Evolutionary conservation across 2,329 filamentous ascomycete genomes (phyloP).

Genomic region (Cercospora sp.): DNA sequence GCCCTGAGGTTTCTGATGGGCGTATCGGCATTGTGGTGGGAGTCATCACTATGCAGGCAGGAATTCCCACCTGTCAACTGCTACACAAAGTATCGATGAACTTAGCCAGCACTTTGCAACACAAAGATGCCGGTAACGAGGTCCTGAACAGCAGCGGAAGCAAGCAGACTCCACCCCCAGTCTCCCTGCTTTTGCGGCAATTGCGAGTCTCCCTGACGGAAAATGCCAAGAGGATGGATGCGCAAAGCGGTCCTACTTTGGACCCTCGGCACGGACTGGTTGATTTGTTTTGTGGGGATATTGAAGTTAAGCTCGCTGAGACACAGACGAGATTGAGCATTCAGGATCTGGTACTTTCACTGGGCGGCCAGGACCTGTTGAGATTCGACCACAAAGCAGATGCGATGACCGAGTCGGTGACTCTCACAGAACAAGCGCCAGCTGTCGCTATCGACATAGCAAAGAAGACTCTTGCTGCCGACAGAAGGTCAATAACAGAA

Average conservation of each 20-base stretch:
- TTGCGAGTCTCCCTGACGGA: slow-evolving; percentile 9
- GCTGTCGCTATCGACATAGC: slow-evolving; percentile 28
- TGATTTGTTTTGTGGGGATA: slow-evolving; percentile 15
- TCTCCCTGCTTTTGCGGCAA: slow-evolving; percentile 12
- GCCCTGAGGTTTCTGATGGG: not conserved
- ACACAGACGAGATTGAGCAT: not conserved
- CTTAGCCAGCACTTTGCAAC: not conserved
- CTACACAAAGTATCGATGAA: not conserved
- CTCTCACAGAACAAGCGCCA: slow-evolving; percentile 23
- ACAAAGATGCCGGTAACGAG: not conserved
- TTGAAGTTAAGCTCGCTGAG: not conserved
- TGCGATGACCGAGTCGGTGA: slow-evolving; percentile 19
- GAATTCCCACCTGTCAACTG: not conserved
- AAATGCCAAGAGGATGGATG: not conserved
- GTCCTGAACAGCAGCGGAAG: not conserved
- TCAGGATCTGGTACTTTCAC: slow-evolving; percentile 21
- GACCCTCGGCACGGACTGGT: slow-evolving; percentile 3
- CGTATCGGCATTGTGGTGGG: slow-evolving; percentile 22
- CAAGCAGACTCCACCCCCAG: not conserved
- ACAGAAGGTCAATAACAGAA: slow-evolving; percentile 30
- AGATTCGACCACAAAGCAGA: slow-evolving; percentile 25
- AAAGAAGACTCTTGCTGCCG: slow-evolving; percentile 25
- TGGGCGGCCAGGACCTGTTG: slow-evolving; percentile 32
- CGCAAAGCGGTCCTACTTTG: not conserved
- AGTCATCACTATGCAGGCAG: slow-evolving; percentile 16